Percentiles rank a stretch among this genome's conserved stretches.
Evolutionary conservation across 2,329 filamentous ascomycete genomes (phyloP).

Genomic region (Sarocladium strictum): DNA sequence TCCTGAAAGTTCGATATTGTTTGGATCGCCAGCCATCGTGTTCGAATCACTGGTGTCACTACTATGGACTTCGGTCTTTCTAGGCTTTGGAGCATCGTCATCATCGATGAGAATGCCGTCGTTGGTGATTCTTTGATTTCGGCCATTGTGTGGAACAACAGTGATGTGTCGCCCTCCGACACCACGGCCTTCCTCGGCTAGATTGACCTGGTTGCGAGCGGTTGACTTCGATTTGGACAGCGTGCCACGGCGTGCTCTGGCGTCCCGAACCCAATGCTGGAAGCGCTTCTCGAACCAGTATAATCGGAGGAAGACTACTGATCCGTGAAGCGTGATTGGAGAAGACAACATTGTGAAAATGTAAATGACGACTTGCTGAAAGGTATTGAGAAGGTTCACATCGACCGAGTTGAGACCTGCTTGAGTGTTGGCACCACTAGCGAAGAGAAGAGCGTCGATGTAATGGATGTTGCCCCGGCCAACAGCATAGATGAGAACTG

Average conservation of each 20-base stretch:
- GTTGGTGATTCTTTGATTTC: conserved; percentile 52
- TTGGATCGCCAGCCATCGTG: conserved; percentile 20
- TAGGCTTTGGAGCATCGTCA: conserved; percentile 23
- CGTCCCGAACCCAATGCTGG: conserved; percentile 72
- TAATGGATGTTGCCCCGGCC: conserved; percentile 59
- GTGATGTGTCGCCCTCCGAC: conserved; percentile 62
- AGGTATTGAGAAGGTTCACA: conserved; percentile 61
- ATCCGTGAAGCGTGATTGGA: conserved; percentile 77
- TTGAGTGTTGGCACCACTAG: conserved; percentile 81
- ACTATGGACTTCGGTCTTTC: conserved; percentile 12
- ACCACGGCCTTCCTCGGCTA: conserved; percentile 46
- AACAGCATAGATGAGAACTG: conserved; percentile 66
- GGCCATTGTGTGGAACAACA: conserved; percentile 56
- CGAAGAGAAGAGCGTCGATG: conserved; percentile 84
- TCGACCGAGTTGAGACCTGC: conserved; percentile 83
- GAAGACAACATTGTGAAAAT: conserved; percentile 68
- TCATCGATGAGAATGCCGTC: conserved; percentile 49
- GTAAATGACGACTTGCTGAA: conserved; percentile 69
- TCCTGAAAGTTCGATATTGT: conserved; percentile 18
- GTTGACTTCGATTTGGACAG: conserved; percentile 56
- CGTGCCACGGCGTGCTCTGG: conserved; percentile 58
- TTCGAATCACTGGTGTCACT: conserved; percentile 34
- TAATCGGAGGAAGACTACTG: conserved; percentile 83
- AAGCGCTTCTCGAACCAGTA: conserved; percentile 99
- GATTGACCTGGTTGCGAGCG: conserved; percentile 37